Percentiles rank a stretch among this genome's conserved stretches.
These are phyloP conservation scores for Phycomyces nitens DNA, from an alignment of 192 early-diverging fungal genomes.

Conservation along the genomic window DNA sequence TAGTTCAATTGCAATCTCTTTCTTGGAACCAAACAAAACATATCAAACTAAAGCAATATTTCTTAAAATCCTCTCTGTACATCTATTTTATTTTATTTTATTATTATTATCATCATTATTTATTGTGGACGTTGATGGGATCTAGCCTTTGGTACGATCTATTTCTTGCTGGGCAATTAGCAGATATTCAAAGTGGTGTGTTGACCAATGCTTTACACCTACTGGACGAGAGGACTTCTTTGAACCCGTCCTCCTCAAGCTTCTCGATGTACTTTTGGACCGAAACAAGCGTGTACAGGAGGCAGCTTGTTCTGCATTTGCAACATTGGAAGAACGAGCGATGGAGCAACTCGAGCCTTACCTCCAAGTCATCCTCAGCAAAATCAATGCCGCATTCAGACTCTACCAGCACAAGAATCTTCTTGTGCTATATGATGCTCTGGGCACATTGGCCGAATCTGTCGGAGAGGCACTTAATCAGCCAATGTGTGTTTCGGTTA, in stretches of 20 bases:
- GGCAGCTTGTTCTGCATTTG: constrained; percentile 92
- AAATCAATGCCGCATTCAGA: constrained; percentile 73
- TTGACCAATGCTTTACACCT: constrained; percentile 14
- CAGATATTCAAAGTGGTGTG: constrained; percentile 59
- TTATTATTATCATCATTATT: too few relatives aligned
- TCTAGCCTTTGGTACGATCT: constrained; percentile 12
- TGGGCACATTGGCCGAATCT: constrained; percentile 93
- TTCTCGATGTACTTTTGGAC: constrained; percentile 76
- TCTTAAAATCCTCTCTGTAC: not conserved
- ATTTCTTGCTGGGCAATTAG: constrained; percentile 99
- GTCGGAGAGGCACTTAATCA: constrained; percentile 80
- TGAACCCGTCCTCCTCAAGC: constrained; percentile 76
- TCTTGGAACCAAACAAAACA: constrained; percentile 3
- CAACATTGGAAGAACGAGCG: constrained; percentile 93
- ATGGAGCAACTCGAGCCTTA: constrained; percentile 75
- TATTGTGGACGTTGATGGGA: too few relatives aligned
- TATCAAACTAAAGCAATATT: not conserved
- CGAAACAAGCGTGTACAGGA: constrained; percentile 97
- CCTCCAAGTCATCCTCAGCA: constrained; percentile 78
- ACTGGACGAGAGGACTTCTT: constrained; percentile 59
- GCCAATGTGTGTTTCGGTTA: constrained; percentile 70
- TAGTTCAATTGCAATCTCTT: not conserved
- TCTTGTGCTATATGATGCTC: constrained; percentile 91
- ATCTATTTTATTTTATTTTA: too few relatives aligned
- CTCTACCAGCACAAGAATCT: constrained; percentile 94